These are phyloP conservation scores for Exutisphaerella laricina DNA, from an alignment of 2,329 filamentous ascomycete species.

Conservation along the genomic window DNA sequence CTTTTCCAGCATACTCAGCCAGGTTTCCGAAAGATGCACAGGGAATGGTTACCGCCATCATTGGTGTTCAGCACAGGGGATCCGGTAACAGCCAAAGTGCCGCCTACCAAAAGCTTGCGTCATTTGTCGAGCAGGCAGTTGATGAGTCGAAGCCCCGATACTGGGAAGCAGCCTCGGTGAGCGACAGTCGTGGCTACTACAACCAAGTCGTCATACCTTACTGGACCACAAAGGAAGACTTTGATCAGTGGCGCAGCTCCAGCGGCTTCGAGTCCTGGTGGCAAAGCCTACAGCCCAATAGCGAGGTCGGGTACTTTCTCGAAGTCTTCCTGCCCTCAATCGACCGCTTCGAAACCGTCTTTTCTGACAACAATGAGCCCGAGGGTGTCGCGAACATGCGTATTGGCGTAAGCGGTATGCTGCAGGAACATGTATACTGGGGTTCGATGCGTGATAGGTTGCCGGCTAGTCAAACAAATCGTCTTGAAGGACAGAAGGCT, in stretches of 20 bases:
- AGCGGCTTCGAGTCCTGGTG: conserved; percentile 39
- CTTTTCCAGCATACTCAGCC: conserved; percentile 32
- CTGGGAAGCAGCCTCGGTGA: conserved; percentile 35
- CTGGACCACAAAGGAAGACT: conserved; percentile 32
- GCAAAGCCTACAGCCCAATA: conserved; percentile 28
- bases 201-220: conserved; percentile 39
- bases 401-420: conserved; percentile 33
- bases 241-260: conserved; percentile 31
- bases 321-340: conserved; percentile 41
- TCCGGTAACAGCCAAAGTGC: conserved; percentile 2
- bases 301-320: conserved; percentile 38
- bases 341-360: conserved; percentile 43
- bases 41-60: conserved; percentile 33
- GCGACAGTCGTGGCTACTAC: conserved; percentile 30
- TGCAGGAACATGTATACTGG: conserved; percentile 45
- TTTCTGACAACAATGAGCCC: conserved; percentile 34
- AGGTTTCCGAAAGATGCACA: conserved; percentile 31
- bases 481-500: conserved; percentile 26
- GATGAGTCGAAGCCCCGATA: conserved; percentile 21
- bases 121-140: conserved; percentile 19
- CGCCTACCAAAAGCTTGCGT: conserved; percentile 14
- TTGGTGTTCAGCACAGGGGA: conserved; percentile 31
- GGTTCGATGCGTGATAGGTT: conserved; percentile 45
- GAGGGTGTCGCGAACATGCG: conserved; percentile 42
- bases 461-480: conserved; percentile 33